Conservation (phyloP, 202 grass and related monocot genomes). For the Tripidium arundinaceum region DNA sequence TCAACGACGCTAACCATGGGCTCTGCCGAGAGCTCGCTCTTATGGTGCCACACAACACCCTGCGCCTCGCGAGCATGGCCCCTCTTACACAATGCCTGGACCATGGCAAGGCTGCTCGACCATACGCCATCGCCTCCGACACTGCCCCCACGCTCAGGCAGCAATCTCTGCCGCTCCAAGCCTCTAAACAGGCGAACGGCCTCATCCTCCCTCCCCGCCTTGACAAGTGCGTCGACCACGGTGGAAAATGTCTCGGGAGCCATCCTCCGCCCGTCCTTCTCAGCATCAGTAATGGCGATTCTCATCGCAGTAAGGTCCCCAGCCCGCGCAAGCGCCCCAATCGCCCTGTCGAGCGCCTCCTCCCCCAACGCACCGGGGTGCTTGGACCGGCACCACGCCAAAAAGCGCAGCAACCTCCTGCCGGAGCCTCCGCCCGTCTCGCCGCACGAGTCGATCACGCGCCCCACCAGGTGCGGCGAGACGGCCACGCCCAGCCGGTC, state of each 20-base stretch:
- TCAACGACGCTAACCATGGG: slow-evolving; percentile 40
- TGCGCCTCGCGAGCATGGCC: slow-evolving; percentile 49
- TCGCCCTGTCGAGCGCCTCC: too few relatives aligned
- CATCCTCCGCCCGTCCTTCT: too few relatives aligned
- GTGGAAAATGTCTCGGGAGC: slow-evolving; percentile 47
- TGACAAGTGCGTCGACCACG: slow-evolving; percentile 49
- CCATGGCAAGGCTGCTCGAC: slow-evolving; percentile 45
- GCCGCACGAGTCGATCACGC: too few relatives aligned
- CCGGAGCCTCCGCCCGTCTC: too few relatives aligned
- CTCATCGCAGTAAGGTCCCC: too few relatives aligned
- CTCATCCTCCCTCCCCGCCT: slow-evolving; percentile 45
- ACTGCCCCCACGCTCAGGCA: not conserved
- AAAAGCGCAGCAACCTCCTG: too few relatives aligned
- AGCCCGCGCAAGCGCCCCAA: too few relatives aligned
- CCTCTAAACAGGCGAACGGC: slow-evolving; percentile 51
- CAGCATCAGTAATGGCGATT: too few relatives aligned
- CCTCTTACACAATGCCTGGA: slow-evolving; percentile 54
- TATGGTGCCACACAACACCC: slow-evolving; percentile 61
- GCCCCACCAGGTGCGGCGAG: slow-evolving; percentile 26
- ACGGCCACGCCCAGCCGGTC: slow-evolving; percentile 34
- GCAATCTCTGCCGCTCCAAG: slow-evolving; percentile 36
- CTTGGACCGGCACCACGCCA: too few relatives aligned
- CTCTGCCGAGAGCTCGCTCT: slow-evolving; percentile 34
- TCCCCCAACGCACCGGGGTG: too few relatives aligned
- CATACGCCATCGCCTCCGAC: slow-evolving; percentile 23